Base-by-base conservation (phyloP, 2,329 filamentous ascomycete genomes). In the Fonsecaea pedrosoi region DNA sequence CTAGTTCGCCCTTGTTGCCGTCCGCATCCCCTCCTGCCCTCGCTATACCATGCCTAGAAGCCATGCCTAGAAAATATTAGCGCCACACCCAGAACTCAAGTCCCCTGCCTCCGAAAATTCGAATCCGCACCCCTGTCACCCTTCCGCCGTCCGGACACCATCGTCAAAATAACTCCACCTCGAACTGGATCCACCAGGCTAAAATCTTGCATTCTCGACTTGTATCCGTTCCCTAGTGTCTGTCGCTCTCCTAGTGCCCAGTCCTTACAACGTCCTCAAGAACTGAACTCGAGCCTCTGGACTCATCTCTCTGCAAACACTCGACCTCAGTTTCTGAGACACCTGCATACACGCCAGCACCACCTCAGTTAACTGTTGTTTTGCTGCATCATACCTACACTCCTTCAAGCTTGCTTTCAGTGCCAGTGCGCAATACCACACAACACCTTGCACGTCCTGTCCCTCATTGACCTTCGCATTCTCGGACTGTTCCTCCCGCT, bases 131-230 rank as follows among this genome's bases (percentile, higher is more conserved):
- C 59, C 59, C 48, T 61, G 37, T 25, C 18, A 35, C 59, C 48
- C 59, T 25, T 48, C 53, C 59, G 25, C 45, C 10, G 38, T 38
- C 59, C 59, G 59, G 48, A 18, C n/a, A 21, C 55, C 55, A 58
- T 58, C 55, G 32, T 40, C 55, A 58, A 32, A 32, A 57, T 32
- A 38, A 37, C 55, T 58, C 55, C 55, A 58, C 37, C 55, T 55
- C 13, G 30, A 34, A 55, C 8, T 5, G 30, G 12, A 53, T 62
- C 60, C 60, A 62, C 54, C n/a, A 4, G 30, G 53, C 56, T 42
- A 64, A 35, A 35, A 64, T 56, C 65, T 60, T 55, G 58, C 53
- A 61, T 61, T 61, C 54, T 61, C 59, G 21, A 54, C 59, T 38
- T 30, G 45, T 40, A 54, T 48, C 59, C 48, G 42, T 60, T 8